phyloP scores from a whole-genome alignment of 2,329 filamentous ascomycete species.

The Alternaria ventricosa region DNA sequence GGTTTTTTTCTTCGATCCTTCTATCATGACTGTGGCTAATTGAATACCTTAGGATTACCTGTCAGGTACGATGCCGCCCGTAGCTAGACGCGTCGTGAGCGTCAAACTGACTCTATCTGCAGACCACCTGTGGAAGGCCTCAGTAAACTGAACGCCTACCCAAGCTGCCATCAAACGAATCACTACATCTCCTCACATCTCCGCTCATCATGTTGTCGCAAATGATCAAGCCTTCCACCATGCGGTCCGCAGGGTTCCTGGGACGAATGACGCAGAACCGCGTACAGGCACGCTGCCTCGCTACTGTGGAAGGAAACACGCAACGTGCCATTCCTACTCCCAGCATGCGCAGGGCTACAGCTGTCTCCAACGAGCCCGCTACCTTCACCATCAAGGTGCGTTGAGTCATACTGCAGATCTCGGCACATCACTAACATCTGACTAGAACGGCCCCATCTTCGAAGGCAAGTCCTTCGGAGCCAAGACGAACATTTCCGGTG shows the following conservation, averaged over 20 bases:
- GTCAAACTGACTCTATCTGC: constrained; percentile 31
- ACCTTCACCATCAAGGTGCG: constrained; percentile 92
- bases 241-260: constrained; percentile 51
- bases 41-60: constrained; percentile 64
- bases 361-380: constrained; percentile 76
- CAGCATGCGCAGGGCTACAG: constrained; percentile 64
- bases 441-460: constrained; percentile 89
- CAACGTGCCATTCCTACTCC: constrained; percentile 70
- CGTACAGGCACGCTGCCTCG: constrained; percentile 61
- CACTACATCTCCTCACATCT: constrained; percentile 26
- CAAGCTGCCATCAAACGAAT: constrained; percentile 19
- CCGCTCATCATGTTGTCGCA: constrained; percentile 60
- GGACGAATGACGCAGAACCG: constrained; percentile 56
- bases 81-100: constrained; percentile 20
- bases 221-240: constrained; percentile 60
- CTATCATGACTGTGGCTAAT: constrained; percentile 43
- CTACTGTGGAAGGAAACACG: constrained; percentile 72
- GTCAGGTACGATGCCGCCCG: constrained; percentile 58
- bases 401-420: constrained; percentile 17
- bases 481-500: constrained; percentile 94
- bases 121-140: constrained; percentile 74
- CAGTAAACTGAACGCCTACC: constrained; percentile 61
- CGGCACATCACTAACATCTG: constrained; percentile 41
- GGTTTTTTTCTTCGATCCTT: constrained; percentile 4
- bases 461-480: constrained; percentile 96